Base-by-base conservation (phyloP, 805 yeast species). In the Myxozyma udenii region DNA sequence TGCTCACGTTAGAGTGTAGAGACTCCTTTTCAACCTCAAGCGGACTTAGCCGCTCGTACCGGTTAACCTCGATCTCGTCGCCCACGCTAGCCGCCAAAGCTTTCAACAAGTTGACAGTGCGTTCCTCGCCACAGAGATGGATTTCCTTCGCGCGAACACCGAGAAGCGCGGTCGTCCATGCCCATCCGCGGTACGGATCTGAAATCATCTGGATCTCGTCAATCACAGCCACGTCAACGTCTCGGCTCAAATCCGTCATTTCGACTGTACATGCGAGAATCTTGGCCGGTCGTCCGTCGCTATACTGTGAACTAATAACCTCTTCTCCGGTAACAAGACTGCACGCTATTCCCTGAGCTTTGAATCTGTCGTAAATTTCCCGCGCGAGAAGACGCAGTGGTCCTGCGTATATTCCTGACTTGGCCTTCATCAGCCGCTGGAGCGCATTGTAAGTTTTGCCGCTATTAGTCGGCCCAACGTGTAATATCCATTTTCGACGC, bases 131-230 rank as follows among this genome's bases (percentile, higher is more conserved):
- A 71, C 99, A 93, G 4, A 91, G 64, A 71, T 93, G 98, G 1
- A 93, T 73, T 58, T 88, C 95, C 49, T 80, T 80, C 3, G 97
- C 95, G 53, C 78, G 78, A 0, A 83, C 93, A 3, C 98, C 98
- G 30, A 93, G 71, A 1, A 93, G 71, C 0, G 95, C 97, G 60
- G 81, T 81, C 0, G 97, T 85, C 98, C 98, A 93, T 0, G 96
- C 95, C 71, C 86, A 81, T 0, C 99, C 99, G 57, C 99, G 71
- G 16, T 71, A 71, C 5, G 72, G 71, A 64, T 90, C 96, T 1
- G 79, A 81, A 61, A 93, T 81, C 98, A 93, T 89, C 67, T 93
- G 98, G 58, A 93, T 91, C 66, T 93, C 98, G 71, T 93, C 98
- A 24, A 93, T 78, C 19, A 93, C 90, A 47, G 93, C 90, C 21